These are phyloP conservation scores for Fusarium phyllophilum DNA, from an alignment of 2,329 filamentous ascomycete species.

Conservation along the genomic window DNA sequence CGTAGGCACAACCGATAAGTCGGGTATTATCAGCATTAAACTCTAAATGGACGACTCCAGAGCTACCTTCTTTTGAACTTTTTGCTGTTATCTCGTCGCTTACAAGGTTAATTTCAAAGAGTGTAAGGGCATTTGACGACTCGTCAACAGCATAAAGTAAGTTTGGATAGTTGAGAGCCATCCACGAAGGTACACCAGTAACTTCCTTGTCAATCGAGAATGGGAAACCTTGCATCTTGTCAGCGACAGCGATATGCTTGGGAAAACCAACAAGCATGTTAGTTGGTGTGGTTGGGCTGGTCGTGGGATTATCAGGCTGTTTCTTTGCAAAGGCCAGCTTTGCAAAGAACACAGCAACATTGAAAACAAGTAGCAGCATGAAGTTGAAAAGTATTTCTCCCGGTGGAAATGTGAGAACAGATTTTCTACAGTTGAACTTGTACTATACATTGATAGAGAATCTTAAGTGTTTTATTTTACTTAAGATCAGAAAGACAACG, in stretches of 20 bases:
- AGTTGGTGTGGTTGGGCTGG: not conserved
- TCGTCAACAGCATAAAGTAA: constrained; percentile 62
- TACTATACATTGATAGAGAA: no score
- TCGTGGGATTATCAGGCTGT: not conserved
- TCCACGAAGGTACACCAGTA: constrained; percentile 57
- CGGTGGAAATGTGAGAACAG: no score
- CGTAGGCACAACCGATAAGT: constrained; percentile 57
- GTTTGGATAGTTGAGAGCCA: constrained; percentile 53
- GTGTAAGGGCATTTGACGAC: constrained; percentile 50
- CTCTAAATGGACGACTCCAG: constrained; percentile 58
- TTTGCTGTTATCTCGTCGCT: constrained; percentile 44
- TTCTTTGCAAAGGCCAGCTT: not conserved
- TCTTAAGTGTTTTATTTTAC: no score
- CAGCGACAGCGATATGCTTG: not conserved
- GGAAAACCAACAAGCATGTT: not conserved
- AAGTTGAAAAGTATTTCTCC: not conserved
- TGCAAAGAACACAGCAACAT: not conserved
- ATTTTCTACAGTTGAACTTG: no score
- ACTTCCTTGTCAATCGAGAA: constrained; percentile 41
- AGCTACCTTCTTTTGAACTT: constrained; percentile 48
- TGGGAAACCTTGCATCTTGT: not conserved
- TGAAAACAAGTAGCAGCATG: not conserved
- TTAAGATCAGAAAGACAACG: no score
- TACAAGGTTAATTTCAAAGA: constrained; percentile 51
- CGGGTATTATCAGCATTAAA: constrained; percentile 56